Evolutionary conservation across 2,329 filamentous ascomycete genomes (phyloP).

Genomic region (Elsinoe ampelina): DNA sequence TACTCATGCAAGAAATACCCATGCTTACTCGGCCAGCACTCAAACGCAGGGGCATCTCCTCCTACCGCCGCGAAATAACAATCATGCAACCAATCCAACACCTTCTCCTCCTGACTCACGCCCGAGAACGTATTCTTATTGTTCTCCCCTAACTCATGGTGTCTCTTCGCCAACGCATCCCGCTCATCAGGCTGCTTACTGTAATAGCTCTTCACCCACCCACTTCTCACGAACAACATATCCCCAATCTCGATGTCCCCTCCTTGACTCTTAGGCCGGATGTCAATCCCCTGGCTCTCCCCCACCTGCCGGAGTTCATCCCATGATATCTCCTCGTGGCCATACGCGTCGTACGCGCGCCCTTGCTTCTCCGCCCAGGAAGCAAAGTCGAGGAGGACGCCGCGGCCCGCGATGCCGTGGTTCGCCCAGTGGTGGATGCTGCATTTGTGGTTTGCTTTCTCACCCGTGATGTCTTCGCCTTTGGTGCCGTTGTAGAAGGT

Average conservation of each 20-base stretch:
- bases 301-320: conserved; percentile 49
- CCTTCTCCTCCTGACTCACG: conserved; percentile 44
- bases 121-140: conserved; percentile 40
- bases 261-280: conserved; percentile 45
- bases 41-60: conserved; percentile 55
- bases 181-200: conserved; percentile 38
- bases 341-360: conserved; percentile 34
- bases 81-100: conserved; percentile 46
- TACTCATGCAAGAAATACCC: conserved; percentile 33
- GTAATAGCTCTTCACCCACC: conserved; percentile 52
- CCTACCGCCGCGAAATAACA: conserved; percentile 52
- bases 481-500: conserved; percentile 36
- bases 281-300: conserved; percentile 50
- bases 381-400: conserved; percentile 36
- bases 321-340: conserved; percentile 34
- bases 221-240: conserved; percentile 55
- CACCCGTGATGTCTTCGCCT: conserved; percentile 33
- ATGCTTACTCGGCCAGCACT: conserved; percentile 35
- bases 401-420: conserved; percentile 36
- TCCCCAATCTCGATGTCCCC: conserved; percentile 47
- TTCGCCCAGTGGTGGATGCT: conserved; percentile 39
- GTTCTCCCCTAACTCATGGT: conserved; percentile 36
- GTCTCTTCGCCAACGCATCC: conserved; percentile 31
- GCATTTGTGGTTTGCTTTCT: conserved; percentile 34
- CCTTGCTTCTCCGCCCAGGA: conserved; percentile 34